Base-by-base conservation (phyloP, 106 monocot genomes). In the Cymbidium sinense region DNA sequence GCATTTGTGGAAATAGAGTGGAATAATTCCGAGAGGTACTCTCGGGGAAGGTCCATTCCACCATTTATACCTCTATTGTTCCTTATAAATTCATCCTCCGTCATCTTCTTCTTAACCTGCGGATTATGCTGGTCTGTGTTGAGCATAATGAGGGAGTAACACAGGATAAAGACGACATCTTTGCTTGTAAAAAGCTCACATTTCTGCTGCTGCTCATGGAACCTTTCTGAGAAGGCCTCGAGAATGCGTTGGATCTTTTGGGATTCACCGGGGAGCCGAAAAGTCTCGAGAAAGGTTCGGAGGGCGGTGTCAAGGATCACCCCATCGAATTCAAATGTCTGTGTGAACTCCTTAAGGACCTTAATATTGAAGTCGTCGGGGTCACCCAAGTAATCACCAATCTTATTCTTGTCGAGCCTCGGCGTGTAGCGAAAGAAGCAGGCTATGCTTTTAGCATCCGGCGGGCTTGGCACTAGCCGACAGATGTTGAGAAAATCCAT, bases 41-140 rank as follows among this genome's bases (percentile, higher is more conserved):
- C 98, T 51, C 90, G 50, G 2, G 98, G 94, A 23, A 99, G 86
- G 52, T 99, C 94, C 37, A 43, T 81, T 10, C 92, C 92, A 9
- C 82, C 86, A 28, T 99, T 99, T 23, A 94, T 92, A 18, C 76
- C 81, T 15, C 94, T 70, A 82, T 99, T 99, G 82, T 99, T 99
- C 77, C 88, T 82, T 61, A 99, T 94, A 75, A 99, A 99, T 75
- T 99, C 98, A 39, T 99, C 98, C 50, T 92, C 92, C 0, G 98
- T 92, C 98, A 99, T 99, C 83, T 94, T 99, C 86, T 92, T 99
- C 88, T 92, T 99, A 25, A 99, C 98, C 74, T 96, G 96, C 0
- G 90, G 85, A 62, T 94, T 99, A 84, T 99, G 98, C 75, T 94
- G 98, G 23, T 81, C 81, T 3, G 81, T 81, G 51, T 81, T 81